phyloP scores from a whole-genome alignment of 768 basidiomycete species.

The Xerocomus spinulosus region DNA sequence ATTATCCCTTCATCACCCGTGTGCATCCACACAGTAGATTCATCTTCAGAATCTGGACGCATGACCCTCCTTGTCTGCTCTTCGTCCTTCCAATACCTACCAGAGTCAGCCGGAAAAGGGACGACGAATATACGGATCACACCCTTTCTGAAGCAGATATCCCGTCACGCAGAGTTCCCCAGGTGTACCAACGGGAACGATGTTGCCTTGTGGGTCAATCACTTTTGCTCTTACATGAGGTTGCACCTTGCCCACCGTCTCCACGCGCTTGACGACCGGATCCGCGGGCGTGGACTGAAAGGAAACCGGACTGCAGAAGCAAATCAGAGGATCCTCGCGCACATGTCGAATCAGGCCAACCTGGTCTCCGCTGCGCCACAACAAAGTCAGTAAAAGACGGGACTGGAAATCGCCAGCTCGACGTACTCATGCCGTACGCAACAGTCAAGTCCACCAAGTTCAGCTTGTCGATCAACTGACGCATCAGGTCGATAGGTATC shows the following conservation, averaged over 20 bases:
- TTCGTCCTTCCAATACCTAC: constrained; percentile 73
- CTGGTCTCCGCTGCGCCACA: constrained; percentile 63
- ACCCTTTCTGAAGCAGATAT: constrained; percentile 80
- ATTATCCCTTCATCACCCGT: constrained; percentile 80
- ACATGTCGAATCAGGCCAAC: constrained; percentile 23
- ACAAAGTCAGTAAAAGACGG: constrained; percentile 2
- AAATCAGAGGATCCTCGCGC: background rate
- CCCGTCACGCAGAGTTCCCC: constrained; percentile 74
- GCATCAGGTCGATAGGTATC: constrained; percentile 78
- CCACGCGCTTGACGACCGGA: constrained; percentile 67
- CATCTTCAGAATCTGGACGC: constrained; percentile 45
- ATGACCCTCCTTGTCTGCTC: constrained; percentile 61
- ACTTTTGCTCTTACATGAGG: constrained; percentile 79
- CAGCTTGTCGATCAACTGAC: constrained; percentile 57
- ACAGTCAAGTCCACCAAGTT: constrained; percentile 69
- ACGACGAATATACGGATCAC: background rate
- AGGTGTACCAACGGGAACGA: constrained; percentile 67
- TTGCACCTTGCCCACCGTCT: constrained; percentile 73
- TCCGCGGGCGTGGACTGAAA: constrained; percentile 75
- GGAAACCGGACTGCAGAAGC: constrained; percentile 59
- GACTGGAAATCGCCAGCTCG: background rate
- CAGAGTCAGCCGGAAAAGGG: background rate
- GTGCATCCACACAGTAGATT: constrained; percentile 72
- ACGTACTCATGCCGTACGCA: constrained; percentile 85
- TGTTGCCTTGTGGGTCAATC: constrained; percentile 50